These are phyloP conservation scores for Lepidium didymum DNA, from an alignment of 345 rosid species.

Conservation along the genomic window DNA sequence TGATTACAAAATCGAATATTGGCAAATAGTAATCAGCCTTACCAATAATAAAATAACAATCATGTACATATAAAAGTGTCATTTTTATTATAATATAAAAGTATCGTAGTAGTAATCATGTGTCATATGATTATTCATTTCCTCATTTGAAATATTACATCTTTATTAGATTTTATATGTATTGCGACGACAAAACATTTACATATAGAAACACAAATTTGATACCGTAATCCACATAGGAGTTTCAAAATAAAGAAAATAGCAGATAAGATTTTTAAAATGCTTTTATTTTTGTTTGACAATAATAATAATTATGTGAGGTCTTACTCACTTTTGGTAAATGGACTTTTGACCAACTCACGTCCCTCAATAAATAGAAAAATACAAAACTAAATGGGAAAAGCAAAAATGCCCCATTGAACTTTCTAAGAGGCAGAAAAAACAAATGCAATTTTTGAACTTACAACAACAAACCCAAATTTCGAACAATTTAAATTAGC, in stretches of 20 bases:
- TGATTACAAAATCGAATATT: not conserved
- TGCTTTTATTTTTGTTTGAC: not conserved
- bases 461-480: no score
- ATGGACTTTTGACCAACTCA: not conserved
- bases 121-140: not conserved
- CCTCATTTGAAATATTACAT: no score
- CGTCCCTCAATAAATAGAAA: not conserved
- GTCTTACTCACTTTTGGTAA: not conserved
- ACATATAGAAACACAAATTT: no score
- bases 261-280: not conserved
- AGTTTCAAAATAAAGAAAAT: not conserved
- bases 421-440: slow-evolving; percentile 9
- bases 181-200: not conserved
- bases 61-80: not conserved
- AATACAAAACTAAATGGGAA: not conserved
- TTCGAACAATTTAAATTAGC: no score
- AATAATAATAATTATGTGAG: not conserved
- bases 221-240: not conserved
- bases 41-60: no score
- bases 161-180: not conserved
- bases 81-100: not conserved
- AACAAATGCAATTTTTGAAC: no score
- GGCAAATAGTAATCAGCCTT: no score
- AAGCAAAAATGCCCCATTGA: not conserved
- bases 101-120: not conserved